Conservation (phyloP, 2,329 filamentous ascomycete species). For the Penicillium digitatum region DNA sequence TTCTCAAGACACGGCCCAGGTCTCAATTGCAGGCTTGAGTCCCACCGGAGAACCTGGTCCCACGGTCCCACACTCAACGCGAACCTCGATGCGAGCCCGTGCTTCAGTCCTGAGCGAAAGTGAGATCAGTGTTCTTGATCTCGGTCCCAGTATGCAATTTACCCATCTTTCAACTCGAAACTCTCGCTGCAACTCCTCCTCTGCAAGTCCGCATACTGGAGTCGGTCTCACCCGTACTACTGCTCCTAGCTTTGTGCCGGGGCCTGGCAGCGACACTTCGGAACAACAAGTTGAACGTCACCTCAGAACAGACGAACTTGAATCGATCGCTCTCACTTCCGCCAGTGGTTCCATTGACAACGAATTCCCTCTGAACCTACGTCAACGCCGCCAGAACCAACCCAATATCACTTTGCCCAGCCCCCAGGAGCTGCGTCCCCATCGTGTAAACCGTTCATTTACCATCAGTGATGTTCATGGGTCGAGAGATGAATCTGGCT, state of each 20-base stretch:
- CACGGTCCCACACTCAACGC: background rate
- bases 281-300: background rate
- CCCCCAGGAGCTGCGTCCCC: background rate
- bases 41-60: background rate
- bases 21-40: background rate
- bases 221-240: background rate
- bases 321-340: slow-evolving; percentile 12
- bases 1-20: background rate
- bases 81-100: background rate
- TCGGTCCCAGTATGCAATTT: slow-evolving; percentile 18
- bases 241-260: background rate
- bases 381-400: slow-evolving; percentile 4
- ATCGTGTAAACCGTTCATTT: background rate
- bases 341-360: slow-evolving; percentile 6
- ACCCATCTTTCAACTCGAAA: background rate
- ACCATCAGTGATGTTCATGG: background rate
- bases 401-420: background rate
- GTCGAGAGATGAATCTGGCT: slow-evolving; percentile 4
- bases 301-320: background rate
- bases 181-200: background rate
- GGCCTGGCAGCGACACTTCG: background rate
- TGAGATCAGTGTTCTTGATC: slow-evolving; percentile 27
- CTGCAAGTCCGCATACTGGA: background rate
- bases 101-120: slow-evolving; percentile 17
- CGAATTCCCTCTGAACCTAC: background rate